phyloP scores from a whole-genome alignment of 1,284 basidiomycete genomes.

The Leccinum fuscescens region DNA sequence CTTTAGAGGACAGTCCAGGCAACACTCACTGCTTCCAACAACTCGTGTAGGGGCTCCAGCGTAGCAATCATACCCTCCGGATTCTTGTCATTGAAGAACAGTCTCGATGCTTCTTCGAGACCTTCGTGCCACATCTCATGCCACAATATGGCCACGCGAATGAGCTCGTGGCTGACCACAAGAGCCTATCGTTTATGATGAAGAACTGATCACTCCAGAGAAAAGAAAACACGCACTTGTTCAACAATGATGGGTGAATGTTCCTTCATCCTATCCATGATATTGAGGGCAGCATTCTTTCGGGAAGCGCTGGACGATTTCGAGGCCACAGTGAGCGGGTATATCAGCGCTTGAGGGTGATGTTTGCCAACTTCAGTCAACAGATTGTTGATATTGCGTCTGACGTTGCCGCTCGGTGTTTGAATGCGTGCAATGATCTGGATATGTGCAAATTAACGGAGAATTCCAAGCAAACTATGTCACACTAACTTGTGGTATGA shows the following conservation, averaged over 20 bases:
- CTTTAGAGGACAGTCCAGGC: background rate
- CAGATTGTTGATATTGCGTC: slow-evolving; percentile 87
- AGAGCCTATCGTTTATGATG: slow-evolving; percentile 57
- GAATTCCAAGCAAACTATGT: background rate
- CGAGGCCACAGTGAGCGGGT: slow-evolving; percentile 96
- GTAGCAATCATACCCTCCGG: slow-evolving; percentile 98
- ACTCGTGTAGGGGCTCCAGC: slow-evolving; percentile 91
- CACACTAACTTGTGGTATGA: slow-evolving; percentile 84
- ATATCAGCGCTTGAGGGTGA: slow-evolving; percentile 97
- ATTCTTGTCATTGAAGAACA: slow-evolving; percentile 98
- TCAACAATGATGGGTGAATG: slow-evolving; percentile 89
- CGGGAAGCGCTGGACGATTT: slow-evolving; percentile 89
- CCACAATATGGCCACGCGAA: slow-evolving; percentile 98
- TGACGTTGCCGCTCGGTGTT: slow-evolving; percentile 86
- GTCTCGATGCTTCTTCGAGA: slow-evolving; percentile 93
- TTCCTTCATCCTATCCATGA: slow-evolving; percentile 94
- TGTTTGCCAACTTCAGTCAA: slow-evolving; percentile 93
- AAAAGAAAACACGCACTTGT: slow-evolving; percentile 53
- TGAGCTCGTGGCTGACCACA: slow-evolving; percentile 92
- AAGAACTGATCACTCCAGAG: background rate
- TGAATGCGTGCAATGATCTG: slow-evolving; percentile 99
- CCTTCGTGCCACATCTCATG: slow-evolving; percentile 99
- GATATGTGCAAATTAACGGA: background rate
- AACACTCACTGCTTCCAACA: slow-evolving; percentile 82
- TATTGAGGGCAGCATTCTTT: slow-evolving; percentile 80